Evolutionary conservation across 768 basidiomycete genomes (phyloP).

Genomic region (Suillus subalutaceus): DNA sequence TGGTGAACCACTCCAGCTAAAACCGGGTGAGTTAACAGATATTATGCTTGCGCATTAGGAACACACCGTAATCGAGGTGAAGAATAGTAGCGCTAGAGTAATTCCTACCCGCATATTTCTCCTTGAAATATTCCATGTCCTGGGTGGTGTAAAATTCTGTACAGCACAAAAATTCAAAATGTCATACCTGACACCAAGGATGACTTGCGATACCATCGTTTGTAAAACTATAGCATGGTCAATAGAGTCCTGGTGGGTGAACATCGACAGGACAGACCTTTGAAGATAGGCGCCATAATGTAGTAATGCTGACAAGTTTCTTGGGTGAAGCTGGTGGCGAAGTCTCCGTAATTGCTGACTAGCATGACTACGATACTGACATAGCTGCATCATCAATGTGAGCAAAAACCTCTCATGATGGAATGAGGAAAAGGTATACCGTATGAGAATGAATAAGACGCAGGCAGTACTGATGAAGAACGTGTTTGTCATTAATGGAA

Average conservation of each 20-base stretch:
- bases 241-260: constrained; percentile 7
- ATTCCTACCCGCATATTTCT: constrained; percentile 45
- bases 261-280: constrained; percentile 45
- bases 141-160: constrained; percentile 20
- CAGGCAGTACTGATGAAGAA: constrained; percentile 27
- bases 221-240: constrained; percentile 51
- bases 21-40: background rate
- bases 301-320: constrained; percentile 51
- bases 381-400: constrained; percentile 22
- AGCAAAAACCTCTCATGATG: background rate
- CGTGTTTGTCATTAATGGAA: constrained; percentile 5
- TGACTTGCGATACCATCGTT: constrained; percentile 64
- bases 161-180: background rate
- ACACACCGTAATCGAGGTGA: constrained; percentile 47
- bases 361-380: constrained; percentile 50
- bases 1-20: constrained; percentile 63
- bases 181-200: constrained; percentile 60
- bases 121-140: constrained; percentile 61
- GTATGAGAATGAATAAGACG: constrained; percentile 37
- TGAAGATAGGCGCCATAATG: constrained; percentile 57
- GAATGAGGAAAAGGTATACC: constrained; percentile 15
- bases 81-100: constrained; percentile 41
- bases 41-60: background rate
- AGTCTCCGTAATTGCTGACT: constrained; percentile 61
- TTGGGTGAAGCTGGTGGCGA: constrained; percentile 51